These are phyloP conservation scores for Arthrobotrys iridis DNA, from an alignment of 2,329 filamentous ascomycete species.

Conservation along the genomic window DNA sequence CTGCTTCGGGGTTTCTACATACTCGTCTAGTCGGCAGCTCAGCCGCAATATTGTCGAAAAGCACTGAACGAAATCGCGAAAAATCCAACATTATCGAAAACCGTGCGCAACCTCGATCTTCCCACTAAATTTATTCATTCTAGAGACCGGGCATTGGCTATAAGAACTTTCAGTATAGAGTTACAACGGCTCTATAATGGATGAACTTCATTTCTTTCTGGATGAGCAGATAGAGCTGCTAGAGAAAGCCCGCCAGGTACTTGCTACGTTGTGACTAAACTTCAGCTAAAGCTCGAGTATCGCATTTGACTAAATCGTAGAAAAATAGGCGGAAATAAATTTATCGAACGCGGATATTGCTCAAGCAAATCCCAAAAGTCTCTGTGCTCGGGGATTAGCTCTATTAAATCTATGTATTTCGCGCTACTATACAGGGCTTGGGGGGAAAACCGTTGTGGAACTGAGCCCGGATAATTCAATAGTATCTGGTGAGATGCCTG, in stretches of 20 bases:
- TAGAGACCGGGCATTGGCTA: too few relatives aligned
- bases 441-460: conserved; percentile 89
- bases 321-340: conserved; percentile 21
- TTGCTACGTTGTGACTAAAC: background rate
- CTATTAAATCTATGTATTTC: conserved; percentile 78
- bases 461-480: conserved; percentile 77
- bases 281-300: background rate
- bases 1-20: too few relatives aligned
- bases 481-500: conserved; percentile 68
- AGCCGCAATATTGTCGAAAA: too few relatives aligned
- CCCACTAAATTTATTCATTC: too few relatives aligned
- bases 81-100: too few relatives aligned
- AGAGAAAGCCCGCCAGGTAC: conserved; percentile 32
- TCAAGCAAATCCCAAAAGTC: background rate
- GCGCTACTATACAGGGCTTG: conserved; percentile 85
- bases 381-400: conserved; percentile 78
- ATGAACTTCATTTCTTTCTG: conserved; percentile 16
- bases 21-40: too few relatives aligned
- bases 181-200: background rate
- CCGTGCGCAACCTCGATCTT: too few relatives aligned
- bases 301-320: background rate
- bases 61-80: too few relatives aligned
- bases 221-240: conserved; percentile 27
- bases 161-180: too few relatives aligned
- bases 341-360: conserved; percentile 9